Evolutionary conservation across 2,329 filamentous ascomycete genomes (phyloP).

Genomic region (Neofusicoccum sp.): DNA sequence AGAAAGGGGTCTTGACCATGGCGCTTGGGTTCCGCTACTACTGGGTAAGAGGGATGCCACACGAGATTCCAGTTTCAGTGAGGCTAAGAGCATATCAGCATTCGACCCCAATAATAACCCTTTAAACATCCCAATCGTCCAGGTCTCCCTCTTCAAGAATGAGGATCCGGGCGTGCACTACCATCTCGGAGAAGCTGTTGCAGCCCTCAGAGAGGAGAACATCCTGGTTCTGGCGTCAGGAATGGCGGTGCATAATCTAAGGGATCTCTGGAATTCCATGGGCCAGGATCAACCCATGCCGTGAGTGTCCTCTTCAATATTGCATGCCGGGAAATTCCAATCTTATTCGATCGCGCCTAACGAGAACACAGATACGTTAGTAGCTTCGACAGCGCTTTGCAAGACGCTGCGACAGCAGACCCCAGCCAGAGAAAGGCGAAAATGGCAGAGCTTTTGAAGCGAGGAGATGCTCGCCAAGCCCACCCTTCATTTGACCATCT

Average conservation of each 20-base stretch:
- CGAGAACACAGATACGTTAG: conserved; percentile 27
- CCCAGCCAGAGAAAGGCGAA: conserved; percentile 30
- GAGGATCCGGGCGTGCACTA: conserved; percentile 22
- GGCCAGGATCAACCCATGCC: conserved; percentile 26
- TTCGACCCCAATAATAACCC: conserved; percentile 40
- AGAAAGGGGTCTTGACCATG: conserved; percentile 69
- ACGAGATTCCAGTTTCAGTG: neutral
- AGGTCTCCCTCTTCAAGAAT: conserved; percentile 22
- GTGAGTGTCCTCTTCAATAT: conserved; percentile 11
- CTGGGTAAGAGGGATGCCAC: conserved; percentile 38
- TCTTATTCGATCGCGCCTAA: no score
- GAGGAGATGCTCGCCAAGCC: conserved; percentile 56
- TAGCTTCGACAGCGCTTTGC: conserved; percentile 27
- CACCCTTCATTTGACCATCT: conserved; percentile 66
- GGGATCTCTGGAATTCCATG: conserved; percentile 29
- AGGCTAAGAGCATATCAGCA: conserved; percentile 24
- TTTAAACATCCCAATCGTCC: conserved; percentile 29
- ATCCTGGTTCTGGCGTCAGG: conserved; percentile 22
- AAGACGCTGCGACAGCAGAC: conserved; percentile 26
- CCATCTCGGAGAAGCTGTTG: conserved; percentile 21
- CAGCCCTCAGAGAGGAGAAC: conserved; percentile 21
- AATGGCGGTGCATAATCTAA: conserved; percentile 35
- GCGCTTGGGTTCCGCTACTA: conserved; percentile 70
- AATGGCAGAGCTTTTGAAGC: conserved; percentile 36
- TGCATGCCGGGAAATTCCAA: neutral